Evolutionary conservation across 345 rosid species (phyloP).

Genomic region (Limnanthes douglasii): DNA sequence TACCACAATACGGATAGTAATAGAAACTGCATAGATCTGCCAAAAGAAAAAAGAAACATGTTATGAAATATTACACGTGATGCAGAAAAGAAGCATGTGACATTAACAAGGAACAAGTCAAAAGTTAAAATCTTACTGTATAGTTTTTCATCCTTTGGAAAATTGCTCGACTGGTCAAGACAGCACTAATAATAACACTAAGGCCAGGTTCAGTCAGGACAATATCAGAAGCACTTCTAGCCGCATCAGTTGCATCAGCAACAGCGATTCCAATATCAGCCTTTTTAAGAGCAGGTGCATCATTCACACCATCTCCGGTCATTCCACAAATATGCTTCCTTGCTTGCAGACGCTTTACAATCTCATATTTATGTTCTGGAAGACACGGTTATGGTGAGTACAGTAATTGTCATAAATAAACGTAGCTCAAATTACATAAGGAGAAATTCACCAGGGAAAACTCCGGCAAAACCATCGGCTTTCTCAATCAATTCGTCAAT

Average conservation of each 20-base stretch:
- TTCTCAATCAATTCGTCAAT: slow-evolving; percentile 95
- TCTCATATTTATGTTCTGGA: slow-evolving; percentile 96
- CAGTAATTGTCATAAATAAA: background rate
- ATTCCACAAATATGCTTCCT: slow-evolving; percentile 97
- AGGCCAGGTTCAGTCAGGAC: slow-evolving; percentile 97
- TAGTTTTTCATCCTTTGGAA: slow-evolving; percentile 98
- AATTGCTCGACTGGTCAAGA: slow-evolving; percentile 91
- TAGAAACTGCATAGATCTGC: slow-evolving; percentile 97
- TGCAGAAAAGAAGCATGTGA: background rate
- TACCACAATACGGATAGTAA: slow-evolving; percentile 98
- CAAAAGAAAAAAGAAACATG: slow-evolving; percentile 7
- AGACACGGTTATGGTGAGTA: slow-evolving; percentile 2
- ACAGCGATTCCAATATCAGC: slow-evolving; percentile 99
- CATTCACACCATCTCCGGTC: slow-evolving; percentile 99
- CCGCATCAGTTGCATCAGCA: slow-evolving; percentile 99
- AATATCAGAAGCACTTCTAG: slow-evolving; percentile 95
- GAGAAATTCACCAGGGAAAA: slow-evolving; percentile 65
- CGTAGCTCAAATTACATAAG: background rate
- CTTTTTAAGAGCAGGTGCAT: slow-evolving; percentile 98
- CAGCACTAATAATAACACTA: slow-evolving; percentile 97
- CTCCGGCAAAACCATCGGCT: slow-evolving; percentile 99
- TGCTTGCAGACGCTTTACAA: slow-evolving; percentile 88
- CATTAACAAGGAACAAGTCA: background rate
- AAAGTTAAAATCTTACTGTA: slow-evolving; percentile 35
- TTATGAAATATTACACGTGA: background rate